Evolutionary conservation across 495 filamentous ascomycete genomes (phyloP).

Genomic region (Oleoguttula mirabilis): DNA sequence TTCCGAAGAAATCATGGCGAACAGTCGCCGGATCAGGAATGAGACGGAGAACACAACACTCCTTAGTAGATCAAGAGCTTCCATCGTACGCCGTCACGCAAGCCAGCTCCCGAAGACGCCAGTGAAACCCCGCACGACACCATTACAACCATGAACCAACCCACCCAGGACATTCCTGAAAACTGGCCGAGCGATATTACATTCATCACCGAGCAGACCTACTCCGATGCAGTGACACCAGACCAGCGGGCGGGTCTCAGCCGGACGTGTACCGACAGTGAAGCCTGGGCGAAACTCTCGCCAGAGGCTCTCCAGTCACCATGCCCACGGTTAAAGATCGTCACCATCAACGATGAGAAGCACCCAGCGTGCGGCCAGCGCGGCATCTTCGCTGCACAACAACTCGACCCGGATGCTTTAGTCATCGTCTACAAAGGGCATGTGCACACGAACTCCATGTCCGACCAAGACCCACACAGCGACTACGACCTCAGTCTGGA

Average conservation of each 20-base stretch:
- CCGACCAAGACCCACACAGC: slow-evolving; percentile 34
- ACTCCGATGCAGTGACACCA: slow-evolving; percentile 35
- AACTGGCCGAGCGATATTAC: slow-evolving; percentile 46
- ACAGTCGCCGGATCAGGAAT: too few species aligned
- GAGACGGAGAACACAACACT: too few species aligned
- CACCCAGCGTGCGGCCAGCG: slow-evolving; percentile 54
- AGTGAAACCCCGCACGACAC: too few species aligned
- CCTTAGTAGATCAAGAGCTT: too few species aligned
- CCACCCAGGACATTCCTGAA: too few species aligned
- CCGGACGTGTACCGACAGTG: slow-evolving; percentile 26
- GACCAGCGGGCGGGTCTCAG: slow-evolving; percentile 18
- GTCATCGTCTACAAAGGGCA: slow-evolving; percentile 57
- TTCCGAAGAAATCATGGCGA: too few species aligned
- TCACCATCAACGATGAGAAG: slow-evolving; percentile 36
- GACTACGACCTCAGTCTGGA: slow-evolving; percentile 60
- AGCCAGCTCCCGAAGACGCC: too few species aligned
- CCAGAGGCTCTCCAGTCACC: slow-evolving; percentile 24
- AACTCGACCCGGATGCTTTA: slow-evolving; percentile 44
- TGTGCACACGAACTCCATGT: slow-evolving; percentile 37
- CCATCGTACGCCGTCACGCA: too few species aligned
- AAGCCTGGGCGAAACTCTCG: slow-evolving; percentile 20
- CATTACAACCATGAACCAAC: too few species aligned
- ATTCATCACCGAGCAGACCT: slow-evolving; percentile 41
- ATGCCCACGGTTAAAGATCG: slow-evolving; percentile 41
- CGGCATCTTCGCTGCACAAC: slow-evolving; percentile 51